Base-by-base conservation (phyloP, 305 asterid genomes). In the Withania somnifera region DNA sequence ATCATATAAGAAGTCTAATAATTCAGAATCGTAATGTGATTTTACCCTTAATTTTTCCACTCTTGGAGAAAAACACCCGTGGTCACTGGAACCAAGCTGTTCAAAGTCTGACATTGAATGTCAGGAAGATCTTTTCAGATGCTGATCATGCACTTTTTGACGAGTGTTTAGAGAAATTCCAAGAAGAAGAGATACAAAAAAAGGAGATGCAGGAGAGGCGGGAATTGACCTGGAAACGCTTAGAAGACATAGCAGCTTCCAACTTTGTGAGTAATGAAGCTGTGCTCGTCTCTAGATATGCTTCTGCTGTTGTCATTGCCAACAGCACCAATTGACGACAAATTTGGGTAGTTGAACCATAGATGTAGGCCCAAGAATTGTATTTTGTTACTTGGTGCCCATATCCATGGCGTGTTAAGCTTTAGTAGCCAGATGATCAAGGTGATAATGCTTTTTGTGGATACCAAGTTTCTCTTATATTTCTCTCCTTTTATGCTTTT, bases 21-120 rank as follows among this genome's bases (percentile, higher is more conserved):
- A 93, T 90, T 79, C 97, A 91, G 84, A 93, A 93, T 73, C 91
- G 92, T 17, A 88, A 84, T 81, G 95, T 90, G 8, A 87, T 93
- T 84, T 82, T 93, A 61, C 98, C 98, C 36, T 92, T 94, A 56
- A 89, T 94, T 79, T 91, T 94, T 85, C 92, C 95, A 32, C 79
- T 94, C 42, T 51, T 93, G 86, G 98, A 94, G 92, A 92, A 85
- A 57, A 93, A 92, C 20, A 84, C 93, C 40, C 88, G 90, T 84
- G 88, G 82, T 66, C 98, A 93, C 88, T 93, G 97, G 98, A 93
- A 92, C 76, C 97, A 89, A 83, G 98, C 97, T 5, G 97, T 93
- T 52, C 93, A 89, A 40, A 90, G 95, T 86, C 84, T 93, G 82
- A 94, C 96, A 6, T 87, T 90, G 5, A 92, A 92, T 67, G 95